Evolutionary conservation across 352 stramenopile species (phyloP).

Genomic region (Ophiocytium majus): DNA sequence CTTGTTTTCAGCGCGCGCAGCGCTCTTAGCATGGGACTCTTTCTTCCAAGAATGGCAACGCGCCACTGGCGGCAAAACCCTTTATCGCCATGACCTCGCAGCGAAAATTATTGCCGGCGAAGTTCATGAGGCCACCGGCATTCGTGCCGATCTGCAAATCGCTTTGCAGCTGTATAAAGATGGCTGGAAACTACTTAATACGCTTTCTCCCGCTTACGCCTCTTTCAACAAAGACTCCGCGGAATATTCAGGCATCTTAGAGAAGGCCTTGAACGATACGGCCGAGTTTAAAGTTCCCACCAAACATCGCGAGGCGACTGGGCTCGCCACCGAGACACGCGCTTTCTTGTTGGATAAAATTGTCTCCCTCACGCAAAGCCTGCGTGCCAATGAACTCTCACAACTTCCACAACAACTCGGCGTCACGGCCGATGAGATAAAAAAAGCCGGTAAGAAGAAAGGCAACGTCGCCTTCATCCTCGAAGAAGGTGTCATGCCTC

Average conservation of each 20-base stretch:
- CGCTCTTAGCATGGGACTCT: neutral
- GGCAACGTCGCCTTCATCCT: neutral
- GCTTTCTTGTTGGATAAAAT: neutral
- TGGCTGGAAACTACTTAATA: neutral
- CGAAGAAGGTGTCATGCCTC: conserved; percentile 2
- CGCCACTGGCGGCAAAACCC: neutral
- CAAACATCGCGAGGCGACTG: neutral
- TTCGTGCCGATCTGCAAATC: neutral
- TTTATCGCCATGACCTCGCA: neutral
- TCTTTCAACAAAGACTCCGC: neutral
- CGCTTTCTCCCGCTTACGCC: neutral
- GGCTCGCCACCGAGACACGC: neutral
- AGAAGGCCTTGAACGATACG: too few species aligned
- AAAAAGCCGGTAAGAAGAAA: neutral
- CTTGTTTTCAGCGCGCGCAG: neutral
- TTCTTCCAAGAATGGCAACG: neutral
- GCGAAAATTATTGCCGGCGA: neutral
- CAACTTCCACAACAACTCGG: neutral
- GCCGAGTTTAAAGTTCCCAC: too few species aligned
- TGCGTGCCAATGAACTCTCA: neutral
- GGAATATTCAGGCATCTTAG: too few species aligned
- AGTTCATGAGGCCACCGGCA: neutral
- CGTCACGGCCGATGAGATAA: neutral
- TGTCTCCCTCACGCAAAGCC: neutral
- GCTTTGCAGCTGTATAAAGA: conserved; percentile 6